Conservation (phyloP, 164 flowering plant species). For the Magnolia officinalis region DNA sequence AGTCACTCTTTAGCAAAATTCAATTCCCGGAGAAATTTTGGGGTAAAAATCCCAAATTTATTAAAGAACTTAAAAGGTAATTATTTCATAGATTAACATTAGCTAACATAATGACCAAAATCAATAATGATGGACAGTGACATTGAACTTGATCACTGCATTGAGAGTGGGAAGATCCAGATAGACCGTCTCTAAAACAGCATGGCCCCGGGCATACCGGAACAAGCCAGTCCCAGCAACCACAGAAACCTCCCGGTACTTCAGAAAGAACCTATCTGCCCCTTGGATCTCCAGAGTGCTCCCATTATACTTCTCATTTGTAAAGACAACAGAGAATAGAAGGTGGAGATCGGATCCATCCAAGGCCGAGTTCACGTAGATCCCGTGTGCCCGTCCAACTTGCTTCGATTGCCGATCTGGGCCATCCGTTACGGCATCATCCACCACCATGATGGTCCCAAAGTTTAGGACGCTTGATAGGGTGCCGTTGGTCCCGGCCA, state of each 20-base stretch:
- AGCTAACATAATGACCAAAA: background rate
- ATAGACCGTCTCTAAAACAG: background rate
- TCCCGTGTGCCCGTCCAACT: conserved; percentile 5
- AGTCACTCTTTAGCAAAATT: no score
- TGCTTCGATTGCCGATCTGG: background rate
- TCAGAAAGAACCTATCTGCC: background rate
- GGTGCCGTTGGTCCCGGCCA: background rate
- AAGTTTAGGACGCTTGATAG: background rate
- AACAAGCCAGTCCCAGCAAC: background rate
- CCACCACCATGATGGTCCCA: conserved; percentile 1
- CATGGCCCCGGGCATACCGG: conserved; percentile 3
- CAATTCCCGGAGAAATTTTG: no score
- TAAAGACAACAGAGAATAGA: background rate
- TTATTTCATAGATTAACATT: no score
- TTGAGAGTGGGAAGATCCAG: background rate
- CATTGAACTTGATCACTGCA: conserved; percentile 7
- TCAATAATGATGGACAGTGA: background rate
- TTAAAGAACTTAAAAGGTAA: no score
- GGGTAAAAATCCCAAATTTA: no score
- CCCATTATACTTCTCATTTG: background rate
- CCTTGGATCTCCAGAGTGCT: conserved; percentile 6
- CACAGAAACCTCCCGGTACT: background rate
- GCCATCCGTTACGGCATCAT: conserved; percentile 1
- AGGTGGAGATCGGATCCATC: conserved; percentile 2
- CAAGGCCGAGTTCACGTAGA: background rate